phyloP scores from a whole-genome alignment of 2,329 filamentous ascomycete species.

The Talaromyces sp. region DNA sequence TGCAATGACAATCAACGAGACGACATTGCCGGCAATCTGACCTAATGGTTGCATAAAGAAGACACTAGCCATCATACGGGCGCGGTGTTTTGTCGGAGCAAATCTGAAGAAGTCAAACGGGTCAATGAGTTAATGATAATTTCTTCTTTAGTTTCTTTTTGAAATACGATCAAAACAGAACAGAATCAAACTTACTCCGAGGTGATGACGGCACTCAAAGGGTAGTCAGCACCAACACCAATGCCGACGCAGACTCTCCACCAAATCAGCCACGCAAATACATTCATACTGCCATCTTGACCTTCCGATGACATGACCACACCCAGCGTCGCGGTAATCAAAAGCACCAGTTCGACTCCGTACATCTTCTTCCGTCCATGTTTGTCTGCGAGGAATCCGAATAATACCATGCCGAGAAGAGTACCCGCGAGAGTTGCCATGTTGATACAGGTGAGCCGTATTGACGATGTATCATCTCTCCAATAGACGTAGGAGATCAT shows the following conservation, averaged over 20 bases:
- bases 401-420: constrained; percentile 51
- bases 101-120: constrained; percentile 42
- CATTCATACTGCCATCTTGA: constrained; percentile 45
- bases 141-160: not conserved
- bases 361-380: constrained; percentile 56
- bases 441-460: constrained; percentile 46
- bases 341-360: constrained; percentile 52
- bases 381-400: constrained; percentile 52
- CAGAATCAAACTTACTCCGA: constrained; percentile 57
- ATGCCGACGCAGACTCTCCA: constrained; percentile 54
- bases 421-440: constrained; percentile 52
- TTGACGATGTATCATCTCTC: constrained; percentile 39
- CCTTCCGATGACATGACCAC: constrained; percentile 51
- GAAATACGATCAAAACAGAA: not conserved
- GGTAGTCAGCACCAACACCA: constrained; percentile 70
- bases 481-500: constrained; percentile 55
- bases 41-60: constrained; percentile 72
- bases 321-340: constrained; percentile 51
- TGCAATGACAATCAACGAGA: constrained; percentile 55
- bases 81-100: constrained; percentile 61
- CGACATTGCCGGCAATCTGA: constrained; percentile 65
- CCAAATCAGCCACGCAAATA: constrained; percentile 51
- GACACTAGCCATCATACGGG: constrained; percentile 68
- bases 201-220: constrained; percentile 67
- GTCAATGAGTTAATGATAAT: constrained; percentile 4